phyloP scores from a whole-genome alignment of 306 rosid species.

The Lotus japonicus region DNA sequence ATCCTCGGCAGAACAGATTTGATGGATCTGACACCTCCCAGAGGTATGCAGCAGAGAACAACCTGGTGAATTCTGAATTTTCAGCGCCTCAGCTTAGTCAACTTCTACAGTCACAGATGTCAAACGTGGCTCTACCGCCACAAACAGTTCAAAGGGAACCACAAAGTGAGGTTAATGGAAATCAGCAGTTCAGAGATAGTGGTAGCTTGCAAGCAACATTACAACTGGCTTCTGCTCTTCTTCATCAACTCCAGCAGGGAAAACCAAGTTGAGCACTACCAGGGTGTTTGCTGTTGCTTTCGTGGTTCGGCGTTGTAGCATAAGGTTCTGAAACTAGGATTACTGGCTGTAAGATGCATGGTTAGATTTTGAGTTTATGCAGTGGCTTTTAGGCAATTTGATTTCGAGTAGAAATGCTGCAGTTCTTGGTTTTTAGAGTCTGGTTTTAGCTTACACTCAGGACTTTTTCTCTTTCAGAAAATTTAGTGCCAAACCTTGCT shows the following conservation, averaged over 20 bases:
- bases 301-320: background rate
- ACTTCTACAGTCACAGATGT: conserved; percentile 36
- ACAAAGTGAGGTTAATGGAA: conserved; percentile 48
- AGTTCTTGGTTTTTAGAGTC: background rate
- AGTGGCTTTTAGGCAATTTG: conserved; percentile 1
- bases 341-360: conserved; percentile 1
- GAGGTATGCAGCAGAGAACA: conserved; percentile 39
- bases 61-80: conserved; percentile 37
- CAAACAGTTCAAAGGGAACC: conserved; percentile 49
- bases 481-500: background rate
- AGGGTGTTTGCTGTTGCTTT: background rate
- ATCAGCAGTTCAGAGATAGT: conserved; percentile 36
- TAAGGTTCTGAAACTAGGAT: background rate
- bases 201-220: conserved; percentile 69
- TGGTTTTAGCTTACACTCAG: background rate
- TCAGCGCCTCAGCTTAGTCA: conserved; percentile 52
- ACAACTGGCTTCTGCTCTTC: conserved; percentile 91
- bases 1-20: conserved; percentile 42
- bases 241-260: conserved; percentile 89
- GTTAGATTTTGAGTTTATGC: conserved; percentile 3
- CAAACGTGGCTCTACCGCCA: conserved; percentile 35
- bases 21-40: conserved; percentile 43
- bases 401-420: conserved; percentile 1
- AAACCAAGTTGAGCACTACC: conserved; percentile 48
- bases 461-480: background rate